Conservation (phyloP, 306 rosid genomes). For the Corylus heterophylla region DNA sequence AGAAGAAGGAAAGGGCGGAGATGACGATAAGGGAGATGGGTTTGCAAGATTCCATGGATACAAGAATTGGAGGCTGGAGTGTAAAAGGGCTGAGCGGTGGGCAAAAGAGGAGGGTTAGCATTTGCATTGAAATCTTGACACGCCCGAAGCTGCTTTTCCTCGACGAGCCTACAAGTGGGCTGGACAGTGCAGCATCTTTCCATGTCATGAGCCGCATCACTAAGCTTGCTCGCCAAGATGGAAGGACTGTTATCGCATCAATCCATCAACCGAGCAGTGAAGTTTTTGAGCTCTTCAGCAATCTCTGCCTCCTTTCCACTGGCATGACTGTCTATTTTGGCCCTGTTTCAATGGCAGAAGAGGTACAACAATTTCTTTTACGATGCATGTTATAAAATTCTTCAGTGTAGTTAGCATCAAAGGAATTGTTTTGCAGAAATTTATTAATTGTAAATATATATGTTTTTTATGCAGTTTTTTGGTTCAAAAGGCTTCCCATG, state of each 20-base stretch:
- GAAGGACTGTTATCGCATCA: conserved; percentile 58
- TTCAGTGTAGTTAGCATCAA: not conserved
- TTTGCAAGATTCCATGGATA: conserved; percentile 48
- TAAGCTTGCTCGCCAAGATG: conserved; percentile 38
- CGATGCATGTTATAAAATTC: not conserved
- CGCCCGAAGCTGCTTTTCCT: conserved; percentile 64
- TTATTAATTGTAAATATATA: not conserved
- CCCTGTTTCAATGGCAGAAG: conserved; percentile 32
- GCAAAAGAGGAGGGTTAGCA: conserved; percentile 67
- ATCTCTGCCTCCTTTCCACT: conserved; percentile 44
- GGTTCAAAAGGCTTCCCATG: conserved; percentile 66
- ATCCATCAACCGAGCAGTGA: conserved; percentile 77
- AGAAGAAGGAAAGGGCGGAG: conserved; percentile 60
- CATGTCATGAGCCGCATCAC: conserved; percentile 62
- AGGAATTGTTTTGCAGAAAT: not conserved
- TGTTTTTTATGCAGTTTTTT: conserved; percentile 41
- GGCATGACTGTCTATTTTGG: conserved; percentile 42
- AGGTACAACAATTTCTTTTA: conserved; percentile 9
- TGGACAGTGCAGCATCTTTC: conserved; percentile 75
- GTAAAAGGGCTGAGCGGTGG: conserved; percentile 64
- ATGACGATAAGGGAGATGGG: conserved; percentile 61
- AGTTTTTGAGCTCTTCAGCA: conserved; percentile 55
- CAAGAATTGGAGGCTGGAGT: conserved; percentile 66
- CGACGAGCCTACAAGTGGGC: conserved; percentile 83
- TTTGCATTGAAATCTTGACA: conserved; percentile 70